These are phyloP conservation scores for Sarocladiaceae sp. DNA, from an alignment of 2,329 filamentous ascomycete genomes.

Conservation along the genomic window DNA sequence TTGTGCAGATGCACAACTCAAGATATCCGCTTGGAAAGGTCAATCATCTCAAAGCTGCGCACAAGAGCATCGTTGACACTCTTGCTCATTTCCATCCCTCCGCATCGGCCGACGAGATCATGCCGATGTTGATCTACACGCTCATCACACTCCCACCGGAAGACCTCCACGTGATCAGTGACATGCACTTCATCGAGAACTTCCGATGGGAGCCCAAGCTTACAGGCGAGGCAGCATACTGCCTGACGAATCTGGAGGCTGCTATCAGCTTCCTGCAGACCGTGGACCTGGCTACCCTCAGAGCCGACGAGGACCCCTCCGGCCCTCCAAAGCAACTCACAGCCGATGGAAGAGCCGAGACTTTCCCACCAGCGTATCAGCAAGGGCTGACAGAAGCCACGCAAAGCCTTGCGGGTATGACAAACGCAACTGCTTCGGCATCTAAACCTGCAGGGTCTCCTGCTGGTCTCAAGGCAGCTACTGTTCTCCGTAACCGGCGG, in stretches of 20 bases:
- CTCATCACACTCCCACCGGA: constrained; percentile 86
- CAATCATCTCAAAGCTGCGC: constrained; percentile 77
- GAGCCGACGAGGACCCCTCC: constrained; percentile 69
- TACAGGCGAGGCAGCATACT: constrained; percentile 92
- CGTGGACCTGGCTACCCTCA: constrained; percentile 83
- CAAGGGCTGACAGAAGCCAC: constrained; percentile 34
- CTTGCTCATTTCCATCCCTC: constrained; percentile 61
- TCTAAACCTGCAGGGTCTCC: constrained; percentile 32
- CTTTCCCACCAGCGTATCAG: constrained; percentile 51
- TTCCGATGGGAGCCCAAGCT: constrained; percentile 83
- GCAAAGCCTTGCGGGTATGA: constrained; percentile 14
- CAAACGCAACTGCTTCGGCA: constrained; percentile 16
- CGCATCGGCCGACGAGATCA: constrained; percentile 93
- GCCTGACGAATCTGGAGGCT: constrained; percentile 90
- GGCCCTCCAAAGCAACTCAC: constrained; percentile 54
- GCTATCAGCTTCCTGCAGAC: constrained; percentile 92
- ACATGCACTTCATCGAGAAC: constrained; percentile 87
- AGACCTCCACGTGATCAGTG: constrained; percentile 83
- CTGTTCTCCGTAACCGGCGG: constrained; percentile 60
- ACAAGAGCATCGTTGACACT: constrained; percentile 92
- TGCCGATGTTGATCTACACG: constrained; percentile 94
- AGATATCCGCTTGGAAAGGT: constrained; percentile 88
- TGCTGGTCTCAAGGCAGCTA: constrained; percentile 36
- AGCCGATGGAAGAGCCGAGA: constrained; percentile 44
- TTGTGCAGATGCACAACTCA: constrained; percentile 78